Base-by-base conservation (phyloP, 768 basidiomycete species). In the Calocybe indica region DNA sequence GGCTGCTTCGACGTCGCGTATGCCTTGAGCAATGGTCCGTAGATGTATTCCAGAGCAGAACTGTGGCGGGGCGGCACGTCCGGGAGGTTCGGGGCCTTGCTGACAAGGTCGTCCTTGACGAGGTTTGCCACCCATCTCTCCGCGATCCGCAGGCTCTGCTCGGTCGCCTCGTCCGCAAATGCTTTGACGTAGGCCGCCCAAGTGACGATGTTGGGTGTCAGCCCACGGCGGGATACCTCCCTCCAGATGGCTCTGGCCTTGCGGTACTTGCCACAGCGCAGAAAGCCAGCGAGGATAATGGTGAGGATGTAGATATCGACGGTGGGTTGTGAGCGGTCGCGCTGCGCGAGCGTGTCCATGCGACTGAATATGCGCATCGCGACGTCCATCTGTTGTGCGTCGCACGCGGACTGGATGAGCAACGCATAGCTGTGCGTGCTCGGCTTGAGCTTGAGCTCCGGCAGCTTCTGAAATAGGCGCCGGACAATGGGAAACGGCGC, bases 391-490 rank as follows among this genome's bases (percentile, higher is more conserved):
- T 74, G 60, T 5, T 82, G 78, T 12, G 80, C 69, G 55, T 92
- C 87, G 58, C 87, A 86, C 8, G 92, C 87, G 0, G 87, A 85
- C 59, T 89, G 87, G 33, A 93, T 80, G 42, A 92, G 68, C 40
- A 88, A 69, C 1, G 85, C 73, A 61, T 85, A 95, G 0, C 88
- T 83, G 55, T 75, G 72, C 5, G 55, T 62, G 53, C 85, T 77
- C 0, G 90, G 86, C 35, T 71, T 70, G 11, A 85, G 59, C 3
- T 75, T 74, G 6, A 69, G 60, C 34, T 66, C 57, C 48, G 70
- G 63, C 47, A 91, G 65, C 45, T 70, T 74, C 38, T 72, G 67
- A 64, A 92, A 92, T 33, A 89, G 58, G 4, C 68, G 62, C 28
- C 78, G 68, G 36, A 92, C 83, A 28, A 79, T 61, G 31, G 64